These are phyloP conservation scores for Ascochyta lentis DNA, from an alignment of 2,329 filamentous ascomycete species.

Conservation along the genomic window DNA sequence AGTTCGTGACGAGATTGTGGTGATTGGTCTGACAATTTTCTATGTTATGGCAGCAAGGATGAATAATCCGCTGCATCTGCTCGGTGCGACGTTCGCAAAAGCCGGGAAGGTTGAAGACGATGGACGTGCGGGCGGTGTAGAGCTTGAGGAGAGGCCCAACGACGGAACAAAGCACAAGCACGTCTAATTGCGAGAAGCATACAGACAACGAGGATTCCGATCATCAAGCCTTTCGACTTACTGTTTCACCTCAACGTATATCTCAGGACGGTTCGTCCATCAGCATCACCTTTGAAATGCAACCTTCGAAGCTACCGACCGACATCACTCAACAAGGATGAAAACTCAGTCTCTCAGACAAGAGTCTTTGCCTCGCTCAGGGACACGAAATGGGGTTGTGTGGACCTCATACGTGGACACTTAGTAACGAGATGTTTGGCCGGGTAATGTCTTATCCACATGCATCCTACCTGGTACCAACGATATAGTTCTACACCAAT, in stretches of 20 bases:
- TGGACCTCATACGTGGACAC: background rate
- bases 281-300: background rate
- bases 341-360: background rate
- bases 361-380: background rate
- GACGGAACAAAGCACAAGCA: constrained; percentile 14
- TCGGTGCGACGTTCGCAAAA: constrained; percentile 26
- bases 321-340: background rate
- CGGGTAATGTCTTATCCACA: background rate
- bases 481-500: background rate
- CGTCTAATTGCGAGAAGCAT: background rate
- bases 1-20: constrained; percentile 27
- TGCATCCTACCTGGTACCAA: background rate
- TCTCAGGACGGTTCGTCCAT: background rate
- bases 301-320: background rate
- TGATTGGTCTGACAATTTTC: constrained; percentile 24
- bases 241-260: too few relatives aligned
- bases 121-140: background rate
- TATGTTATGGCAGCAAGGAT: constrained; percentile 29
- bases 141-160: constrained; percentile 2
- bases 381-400: background rate
- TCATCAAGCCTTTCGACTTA: background rate
- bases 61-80: constrained; percentile 26
- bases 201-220: background rate
- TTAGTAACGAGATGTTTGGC: background rate
- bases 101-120: constrained; percentile 21